These are phyloP conservation scores for Acephala macrosclerotiorum DNA, from an alignment of 2,329 filamentous ascomycete genomes.

Conservation along the genomic window DNA sequence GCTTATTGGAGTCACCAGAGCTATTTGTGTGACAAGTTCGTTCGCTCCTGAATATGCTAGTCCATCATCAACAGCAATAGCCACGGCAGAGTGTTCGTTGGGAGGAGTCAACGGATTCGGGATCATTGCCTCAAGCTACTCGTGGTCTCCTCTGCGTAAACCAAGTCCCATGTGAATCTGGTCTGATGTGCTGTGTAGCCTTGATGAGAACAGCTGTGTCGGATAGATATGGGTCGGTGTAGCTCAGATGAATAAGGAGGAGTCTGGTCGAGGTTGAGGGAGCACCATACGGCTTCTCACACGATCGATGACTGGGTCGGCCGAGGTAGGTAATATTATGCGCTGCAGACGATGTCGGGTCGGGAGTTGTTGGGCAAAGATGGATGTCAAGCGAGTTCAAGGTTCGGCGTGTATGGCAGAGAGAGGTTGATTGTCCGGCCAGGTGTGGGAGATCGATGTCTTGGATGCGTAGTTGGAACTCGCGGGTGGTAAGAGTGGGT, in stretches of 20 bases:
- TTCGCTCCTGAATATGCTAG: conserved; percentile 13
- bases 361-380: conserved; percentile 8
- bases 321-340: conserved; percentile 8
- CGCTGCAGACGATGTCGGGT: conserved; percentile 17
- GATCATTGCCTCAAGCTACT: conserved; percentile 38
- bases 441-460: background rate
- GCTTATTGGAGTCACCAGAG: conserved; percentile 29
- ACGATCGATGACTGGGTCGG: conserved; percentile 16
- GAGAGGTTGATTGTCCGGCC: background rate
- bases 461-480: conserved; percentile 3
- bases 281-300: conserved; percentile 21
- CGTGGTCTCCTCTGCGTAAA: conserved; percentile 22
- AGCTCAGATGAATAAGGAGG: conserved; percentile 30
- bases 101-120: conserved; percentile 37
- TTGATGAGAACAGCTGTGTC: conserved; percentile 17
- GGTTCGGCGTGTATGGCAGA: conserved; percentile 1
- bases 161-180: conserved; percentile 33
- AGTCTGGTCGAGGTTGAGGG: conserved; percentile 28
- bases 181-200: conserved; percentile 32
- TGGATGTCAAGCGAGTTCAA: background rate
- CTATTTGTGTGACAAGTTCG: conserved; percentile 7
- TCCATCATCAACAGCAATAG: conserved; percentile 27
- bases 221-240: conserved; percentile 25
- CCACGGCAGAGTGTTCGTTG: conserved; percentile 33
- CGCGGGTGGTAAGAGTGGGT: conserved; percentile 10